Evolutionary conservation across 805 yeast genomes (phyloP).

Genomic region (Ogataea thermomethanolica): DNA sequence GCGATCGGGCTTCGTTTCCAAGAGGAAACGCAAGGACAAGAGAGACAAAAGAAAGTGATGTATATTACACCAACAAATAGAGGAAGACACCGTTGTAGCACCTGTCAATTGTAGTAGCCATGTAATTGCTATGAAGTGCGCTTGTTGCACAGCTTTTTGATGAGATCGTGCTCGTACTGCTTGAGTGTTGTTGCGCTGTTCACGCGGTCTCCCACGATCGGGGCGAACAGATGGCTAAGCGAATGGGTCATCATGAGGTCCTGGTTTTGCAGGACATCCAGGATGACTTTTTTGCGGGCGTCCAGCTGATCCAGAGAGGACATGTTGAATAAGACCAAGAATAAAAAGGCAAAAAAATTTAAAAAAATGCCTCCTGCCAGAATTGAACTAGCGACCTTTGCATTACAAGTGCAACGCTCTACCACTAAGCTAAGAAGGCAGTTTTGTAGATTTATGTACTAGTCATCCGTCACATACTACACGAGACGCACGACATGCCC

Average conservation of each 20-base stretch:
- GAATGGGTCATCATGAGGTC: constrained; percentile 20
- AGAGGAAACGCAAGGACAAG: constrained; percentile 4
- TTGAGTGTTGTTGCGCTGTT: constrained; percentile 11
- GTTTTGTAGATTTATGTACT: constrained; percentile 1
- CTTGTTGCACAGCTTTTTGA: constrained; percentile 17
- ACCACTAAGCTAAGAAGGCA: constrained; percentile 99
- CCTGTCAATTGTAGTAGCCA: no score
- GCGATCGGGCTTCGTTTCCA: constrained; percentile 7
- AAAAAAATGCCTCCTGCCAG: constrained; percentile 68
- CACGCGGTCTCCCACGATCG: constrained; percentile 1
- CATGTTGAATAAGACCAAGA: constrained; percentile 1
- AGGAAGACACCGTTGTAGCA: background rate
- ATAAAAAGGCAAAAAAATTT: constrained; percentile 4
- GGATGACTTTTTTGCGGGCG: constrained; percentile 1
- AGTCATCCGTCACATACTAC: background rate
- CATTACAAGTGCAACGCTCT: constrained; percentile 99
- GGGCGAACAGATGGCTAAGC: constrained; percentile 15
- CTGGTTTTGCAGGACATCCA: constrained; percentile 16
- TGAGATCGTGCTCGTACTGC: constrained; percentile 15
- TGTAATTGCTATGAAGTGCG: no score
- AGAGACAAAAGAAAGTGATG: constrained; percentile 2
- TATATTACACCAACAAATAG: constrained; percentile 4
- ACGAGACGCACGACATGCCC: background rate
- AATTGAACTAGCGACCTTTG: constrained; percentile 95
- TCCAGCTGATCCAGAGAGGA: no score